These are phyloP conservation scores for Choanephora cucurbitarum DNA, from an alignment of 371 early-diverging fungal species.

Conservation along the genomic window DNA sequence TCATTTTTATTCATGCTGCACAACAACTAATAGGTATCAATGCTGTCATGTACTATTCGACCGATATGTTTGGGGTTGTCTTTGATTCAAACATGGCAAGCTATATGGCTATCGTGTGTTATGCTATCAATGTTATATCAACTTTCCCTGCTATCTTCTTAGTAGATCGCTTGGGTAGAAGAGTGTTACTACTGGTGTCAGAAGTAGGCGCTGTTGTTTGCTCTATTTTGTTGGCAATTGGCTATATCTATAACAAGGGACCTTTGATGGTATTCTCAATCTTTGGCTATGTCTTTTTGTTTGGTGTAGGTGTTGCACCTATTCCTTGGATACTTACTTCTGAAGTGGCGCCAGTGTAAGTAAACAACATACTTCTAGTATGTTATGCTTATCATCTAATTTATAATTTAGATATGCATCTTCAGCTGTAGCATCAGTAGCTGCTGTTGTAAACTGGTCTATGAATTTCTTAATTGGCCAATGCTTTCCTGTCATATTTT, in stretches of 20 bases:
- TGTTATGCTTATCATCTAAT: constrained; percentile 13
- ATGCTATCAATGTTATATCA: constrained; percentile 63
- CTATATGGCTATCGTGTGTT: constrained; percentile 55
- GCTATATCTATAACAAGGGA: constrained; percentile 42
- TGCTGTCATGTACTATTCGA: constrained; percentile 76
- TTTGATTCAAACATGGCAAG: constrained; percentile 47
- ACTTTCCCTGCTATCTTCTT: constrained; percentile 53
- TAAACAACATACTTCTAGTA: background rate
- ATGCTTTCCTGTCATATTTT: constrained; percentile 58
- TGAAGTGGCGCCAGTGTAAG: constrained; percentile 55
- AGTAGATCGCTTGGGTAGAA: constrained; percentile 21
- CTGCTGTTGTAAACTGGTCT: constrained; percentile 63
- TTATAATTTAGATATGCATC: constrained; percentile 42
- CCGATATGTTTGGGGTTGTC: constrained; percentile 53
- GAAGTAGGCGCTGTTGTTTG: constrained; percentile 56
- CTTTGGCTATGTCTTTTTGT: constrained; percentile 72
- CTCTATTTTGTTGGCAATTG: constrained; percentile 57
- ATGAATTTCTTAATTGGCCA: constrained; percentile 49
- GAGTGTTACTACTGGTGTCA: constrained; percentile 60
- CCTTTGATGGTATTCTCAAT: constrained; percentile 61
- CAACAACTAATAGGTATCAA: constrained; percentile 89
- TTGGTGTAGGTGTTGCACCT: constrained; percentile 79
- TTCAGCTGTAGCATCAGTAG: constrained; percentile 45
- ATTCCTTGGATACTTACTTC: constrained; percentile 76
- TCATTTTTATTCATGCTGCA: constrained; percentile 43